Evolutionary conservation across 1,139 yeast genomes (phyloP).

Genomic region (Blastobotrys apis): DNA sequence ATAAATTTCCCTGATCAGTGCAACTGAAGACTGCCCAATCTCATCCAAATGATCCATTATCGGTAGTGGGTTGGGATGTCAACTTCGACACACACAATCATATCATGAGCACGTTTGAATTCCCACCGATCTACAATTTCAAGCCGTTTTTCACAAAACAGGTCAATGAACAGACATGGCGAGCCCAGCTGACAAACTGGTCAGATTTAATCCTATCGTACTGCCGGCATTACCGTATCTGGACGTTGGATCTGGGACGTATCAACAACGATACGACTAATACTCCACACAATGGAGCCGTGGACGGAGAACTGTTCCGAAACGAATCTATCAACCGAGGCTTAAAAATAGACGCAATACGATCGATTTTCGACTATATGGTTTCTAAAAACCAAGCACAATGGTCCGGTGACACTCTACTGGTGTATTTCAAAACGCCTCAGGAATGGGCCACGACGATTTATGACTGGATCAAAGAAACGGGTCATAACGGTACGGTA

Average conservation of each 20-base stretch:
- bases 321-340: conserved; percentile 49
- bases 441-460: conserved; percentile 73
- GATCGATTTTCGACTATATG: conserved; percentile 56
- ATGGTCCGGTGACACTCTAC: conserved; percentile 42
- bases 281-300: conserved; percentile 10
- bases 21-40: conserved; percentile 3
- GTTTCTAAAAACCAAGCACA: conserved; percentile 51
- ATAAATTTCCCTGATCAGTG: conserved; percentile 10
- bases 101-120: conserved; percentile 26
- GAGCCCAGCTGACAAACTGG: conserved; percentile 67
- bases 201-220: conserved; percentile 49
- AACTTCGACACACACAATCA: neutral
- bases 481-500: conserved; percentile 76
- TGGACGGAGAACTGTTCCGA: conserved; percentile 40
- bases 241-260: conserved; percentile 42
- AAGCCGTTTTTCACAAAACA: conserved; percentile 93
- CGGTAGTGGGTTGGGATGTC: neutral
- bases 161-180: conserved; percentile 73
- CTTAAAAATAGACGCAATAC: conserved; percentile 53
- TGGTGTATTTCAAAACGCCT: conserved; percentile 66
- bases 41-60: conserved; percentile 13
- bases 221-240: conserved; percentile 54
- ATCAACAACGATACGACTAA: conserved; percentile 6
- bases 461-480: conserved; percentile 57
- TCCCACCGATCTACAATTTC: conserved; percentile 75